Base-by-base conservation (phyloP, 768 basidiomycete species). In the Leccinum boreale region DNA sequence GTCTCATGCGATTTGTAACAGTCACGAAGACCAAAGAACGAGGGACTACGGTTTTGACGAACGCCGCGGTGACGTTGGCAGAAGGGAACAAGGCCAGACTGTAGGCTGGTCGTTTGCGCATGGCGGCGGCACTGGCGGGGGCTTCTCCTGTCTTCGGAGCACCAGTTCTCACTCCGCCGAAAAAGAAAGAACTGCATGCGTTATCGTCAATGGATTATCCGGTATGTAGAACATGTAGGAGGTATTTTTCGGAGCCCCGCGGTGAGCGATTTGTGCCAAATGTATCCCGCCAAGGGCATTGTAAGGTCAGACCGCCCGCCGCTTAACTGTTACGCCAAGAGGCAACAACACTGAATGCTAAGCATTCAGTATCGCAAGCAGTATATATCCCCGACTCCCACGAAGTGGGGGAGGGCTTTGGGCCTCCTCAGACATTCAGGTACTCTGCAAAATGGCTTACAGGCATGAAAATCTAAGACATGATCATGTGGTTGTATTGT, bases 21-120 rank as follows among this genome's bases (percentile, higher is more conserved):
- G 95, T 77, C 52, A 84, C 87, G 24, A 97, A 93, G 74, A 90
- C 92, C 35, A 97, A 96, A 74, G 95, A 97, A 69, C 79, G 93
- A 29, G 79, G 84, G 50, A 74, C 85, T 1, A 74, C 80, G 0
- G 93, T 90, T 17, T 73, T 98, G 50, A 79, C 89, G 5, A 85
- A 86, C 1, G 93, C 94, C 0, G 94, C 90, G 8, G 96, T 82
- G 0, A 98, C 94, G 0, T 75, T 93, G 5, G 71, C 65, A 12
- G 77, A 79, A 26, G 66, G 66, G 55, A 72, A 73, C 24, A 90
- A 87, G 74, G 79, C 87, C 1, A 90, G 82, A 70, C 69, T 90
- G 47, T 91, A 77, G 48, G 33, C 45, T 42, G 36, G 14, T 39
- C 9, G 36, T 39, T 39, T 39, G n/a, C 39, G 17, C 36, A 39